Evolutionary conservation across 192 early-diverging fungal species (phyloP).

Genomic region (Mortierella antarctica): DNA sequence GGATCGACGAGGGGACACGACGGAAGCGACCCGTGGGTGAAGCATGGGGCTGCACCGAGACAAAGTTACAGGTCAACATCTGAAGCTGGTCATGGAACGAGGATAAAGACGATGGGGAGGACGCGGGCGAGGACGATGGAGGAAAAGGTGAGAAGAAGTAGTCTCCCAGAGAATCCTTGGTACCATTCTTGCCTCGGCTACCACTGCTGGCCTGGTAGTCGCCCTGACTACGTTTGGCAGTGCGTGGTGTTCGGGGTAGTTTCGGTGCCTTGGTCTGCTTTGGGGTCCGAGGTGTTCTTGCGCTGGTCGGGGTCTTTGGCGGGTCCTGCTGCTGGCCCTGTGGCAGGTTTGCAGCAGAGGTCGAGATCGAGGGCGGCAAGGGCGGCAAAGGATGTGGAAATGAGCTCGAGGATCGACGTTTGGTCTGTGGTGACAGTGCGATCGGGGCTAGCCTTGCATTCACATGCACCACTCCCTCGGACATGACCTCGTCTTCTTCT

Average conservation of each 20-base stretch:
- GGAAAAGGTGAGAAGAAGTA: conserved; percentile 48
- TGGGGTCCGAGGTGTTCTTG: conserved; percentile 30
- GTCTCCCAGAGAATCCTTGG: conserved; percentile 15
- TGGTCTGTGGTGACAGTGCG: conserved; percentile 10
- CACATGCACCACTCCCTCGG: conserved; percentile 47
- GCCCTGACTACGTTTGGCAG: conserved; percentile 32
- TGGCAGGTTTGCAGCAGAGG: neutral
- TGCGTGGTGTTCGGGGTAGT: conserved; percentile 18
- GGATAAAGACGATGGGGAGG: conserved; percentile 31
- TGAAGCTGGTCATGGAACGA: conserved; percentile 43
- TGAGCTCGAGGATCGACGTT: neutral
- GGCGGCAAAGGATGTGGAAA: conserved; percentile 5
- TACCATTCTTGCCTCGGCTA: conserved; percentile 20
- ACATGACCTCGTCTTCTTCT: conserved; percentile 52
- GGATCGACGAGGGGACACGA: conserved; percentile 9
- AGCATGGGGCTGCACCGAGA: conserved; percentile 44
- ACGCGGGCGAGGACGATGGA: conserved; percentile 20
- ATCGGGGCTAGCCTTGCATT: conserved; percentile 13
- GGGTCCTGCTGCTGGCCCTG: conserved; percentile 16
- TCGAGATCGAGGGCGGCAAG: conserved; percentile 21
- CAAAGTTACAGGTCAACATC: conserved; percentile 42
- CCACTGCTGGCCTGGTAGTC: conserved; percentile 10
- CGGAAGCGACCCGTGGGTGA: conserved; percentile 38
- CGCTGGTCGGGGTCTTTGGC: conserved; percentile 33
- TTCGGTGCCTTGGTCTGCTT: conserved; percentile 34